Evolutionary conservation across 140 eudicot species (phyloP).

Genomic region (Ambrosia hybrid): DNA sequence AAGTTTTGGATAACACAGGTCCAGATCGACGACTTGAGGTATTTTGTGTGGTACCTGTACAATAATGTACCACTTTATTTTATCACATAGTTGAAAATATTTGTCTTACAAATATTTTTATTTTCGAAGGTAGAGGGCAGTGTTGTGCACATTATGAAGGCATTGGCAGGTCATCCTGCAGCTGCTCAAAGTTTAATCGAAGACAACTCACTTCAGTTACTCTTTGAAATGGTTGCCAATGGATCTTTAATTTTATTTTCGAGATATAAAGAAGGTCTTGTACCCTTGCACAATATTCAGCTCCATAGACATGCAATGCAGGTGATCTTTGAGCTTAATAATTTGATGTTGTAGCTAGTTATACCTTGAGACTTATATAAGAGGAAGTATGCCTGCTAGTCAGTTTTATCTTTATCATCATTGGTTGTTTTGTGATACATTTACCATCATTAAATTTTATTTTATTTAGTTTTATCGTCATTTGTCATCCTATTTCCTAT

Average conservation of each 20-base stretch:
- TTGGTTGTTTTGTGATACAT: neutral
- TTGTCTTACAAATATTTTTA: neutral
- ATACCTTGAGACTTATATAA: neutral
- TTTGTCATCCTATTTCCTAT: conserved; percentile 12
- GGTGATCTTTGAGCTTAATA: conserved; percentile 35
- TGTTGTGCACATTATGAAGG: conserved; percentile 60
- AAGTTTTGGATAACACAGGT: conserved; percentile 28
- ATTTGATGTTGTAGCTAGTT: neutral
- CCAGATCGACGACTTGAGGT: conserved; percentile 85
- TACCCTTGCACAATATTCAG: conserved; percentile 89
- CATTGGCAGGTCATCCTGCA: conserved; percentile 82
- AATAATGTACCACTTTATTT: neutral
- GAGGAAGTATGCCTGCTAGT: neutral
- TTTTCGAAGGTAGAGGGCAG: conserved; percentile 59
- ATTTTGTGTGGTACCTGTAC: conserved; percentile 15
- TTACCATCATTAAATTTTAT: neutral
- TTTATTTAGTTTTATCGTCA: neutral
- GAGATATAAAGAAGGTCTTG: conserved; percentile 73
- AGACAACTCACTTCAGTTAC: conserved; percentile 30
- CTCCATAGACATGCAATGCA: conserved; percentile 99
- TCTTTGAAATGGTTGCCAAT: conserved; percentile 94
- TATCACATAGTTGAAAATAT: neutral
- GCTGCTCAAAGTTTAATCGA: conserved; percentile 94
- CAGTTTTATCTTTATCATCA: too few relatives aligned
- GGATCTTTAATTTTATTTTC: conserved; percentile 75